Evolutionary conservation across 2,329 filamentous ascomycete species (phyloP), one percentile per base, ranked within the genome.

Genomic region (Monilinia laxa): DNA sequence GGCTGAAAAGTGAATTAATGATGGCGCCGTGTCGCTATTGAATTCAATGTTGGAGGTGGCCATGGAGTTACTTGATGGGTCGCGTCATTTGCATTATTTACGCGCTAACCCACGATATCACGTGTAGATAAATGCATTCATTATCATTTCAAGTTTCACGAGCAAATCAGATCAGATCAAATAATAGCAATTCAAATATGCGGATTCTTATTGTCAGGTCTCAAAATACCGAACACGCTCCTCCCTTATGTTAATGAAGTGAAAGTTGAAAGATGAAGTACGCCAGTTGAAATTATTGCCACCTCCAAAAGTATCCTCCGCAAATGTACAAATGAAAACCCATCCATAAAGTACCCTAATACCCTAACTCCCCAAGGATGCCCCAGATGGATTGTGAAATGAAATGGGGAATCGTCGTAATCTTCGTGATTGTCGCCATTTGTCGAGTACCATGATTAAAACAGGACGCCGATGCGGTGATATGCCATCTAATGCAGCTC

Each of bases 341-440:
- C 65, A 62, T 65, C 62, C 69, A 35, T 57, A 40, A 38, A 62
- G 40, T 42, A 5, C 40, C 40, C 40, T 42, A 35, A 23, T 47
- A 20, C 56, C 56, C n/a, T 28, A 72, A 75, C 72, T 73, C 73
- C 74, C 47, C 68, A 71, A 68, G 62, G 65, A 74, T 72, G 70
- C 72, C 68, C 66, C 23, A 55, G 67, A 38, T 65, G 62, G 64
- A 72, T 53, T 45, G 51, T 38, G 67, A 63, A 68, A 68, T 52
- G 62, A 69, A 71, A 72, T 71, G 53, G 70, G 69, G 69, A 73
- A 71, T 74, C 69, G 65, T 76, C 75, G 42, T 76, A 71, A 75
- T 67, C 57, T 70, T 75, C 75, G 70, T 76, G 66, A 72, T 45
- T 67, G 66, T 69, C 72, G 70, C 69, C 71, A 40, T 67, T 49